phyloP scores from a whole-genome alignment of 2,329 filamentous ascomycete genomes.

The Xylaria polymorpha region DNA sequence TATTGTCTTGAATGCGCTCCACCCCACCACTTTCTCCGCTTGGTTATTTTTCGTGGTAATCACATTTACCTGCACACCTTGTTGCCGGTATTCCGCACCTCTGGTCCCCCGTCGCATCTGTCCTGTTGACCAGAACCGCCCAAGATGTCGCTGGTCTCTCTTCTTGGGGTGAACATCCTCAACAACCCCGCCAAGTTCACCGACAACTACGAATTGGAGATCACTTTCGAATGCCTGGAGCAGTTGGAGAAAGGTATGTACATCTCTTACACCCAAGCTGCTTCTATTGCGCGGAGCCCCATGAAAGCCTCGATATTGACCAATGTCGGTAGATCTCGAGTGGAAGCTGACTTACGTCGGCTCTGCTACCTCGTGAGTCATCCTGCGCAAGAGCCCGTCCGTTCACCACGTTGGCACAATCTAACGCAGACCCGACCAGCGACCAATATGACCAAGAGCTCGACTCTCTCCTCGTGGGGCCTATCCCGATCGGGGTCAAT shows the following conservation, averaged over 20 bases:
- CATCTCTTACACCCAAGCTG: not conserved
- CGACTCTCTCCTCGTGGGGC: constrained; percentile 93
- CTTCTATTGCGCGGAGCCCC: not conserved
- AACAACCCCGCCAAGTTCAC: constrained; percentile 98
- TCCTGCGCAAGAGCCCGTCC: not conserved
- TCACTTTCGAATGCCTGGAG: constrained; percentile 98
- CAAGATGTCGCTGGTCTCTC: constrained; percentile 92
- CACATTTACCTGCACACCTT: constrained; percentile 4
- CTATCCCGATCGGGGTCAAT: constrained; percentile 97
- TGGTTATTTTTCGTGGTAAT: not conserved
- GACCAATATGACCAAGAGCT: constrained; percentile 99
- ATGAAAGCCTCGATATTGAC: constrained; percentile 26
- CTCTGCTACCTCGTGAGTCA: constrained; percentile 90
- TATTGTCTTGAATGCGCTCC: not conserved
- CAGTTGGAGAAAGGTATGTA: constrained; percentile 85
- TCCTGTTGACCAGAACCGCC: constrained; percentile 31
- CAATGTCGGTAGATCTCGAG: constrained; percentile 79
- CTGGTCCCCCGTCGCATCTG: constrained; percentile 6
- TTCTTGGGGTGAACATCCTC: constrained; percentile 92
- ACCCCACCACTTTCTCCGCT: not conserved
- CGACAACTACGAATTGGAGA: constrained; percentile 95
- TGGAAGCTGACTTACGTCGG: constrained; percentile 99
- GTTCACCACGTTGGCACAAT: constrained; percentile 24
- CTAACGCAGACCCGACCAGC: constrained; percentile 57
- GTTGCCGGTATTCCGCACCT: not conserved